Conservation (phyloP, 2,329 filamentous ascomycete genomes). For the Calonectria hongkongensis region DNA sequence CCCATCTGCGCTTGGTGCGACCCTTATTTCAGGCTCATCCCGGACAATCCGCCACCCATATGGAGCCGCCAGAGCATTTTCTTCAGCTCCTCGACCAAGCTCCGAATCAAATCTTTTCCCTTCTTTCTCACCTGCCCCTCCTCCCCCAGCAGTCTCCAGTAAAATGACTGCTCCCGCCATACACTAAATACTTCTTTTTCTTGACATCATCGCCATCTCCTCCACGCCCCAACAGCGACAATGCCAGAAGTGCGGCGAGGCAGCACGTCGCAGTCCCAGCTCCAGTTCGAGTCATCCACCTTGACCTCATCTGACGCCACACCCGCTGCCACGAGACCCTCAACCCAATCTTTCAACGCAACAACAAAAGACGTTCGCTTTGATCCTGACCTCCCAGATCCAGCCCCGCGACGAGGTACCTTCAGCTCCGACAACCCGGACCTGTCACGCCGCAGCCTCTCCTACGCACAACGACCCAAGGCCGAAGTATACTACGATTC, state of each 20-base stretch:
- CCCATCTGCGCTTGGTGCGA: conserved; percentile 21
- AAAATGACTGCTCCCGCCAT: conserved; percentile 30
- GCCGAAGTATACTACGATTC: conserved; percentile 65
- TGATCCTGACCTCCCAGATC: conserved; percentile 39
- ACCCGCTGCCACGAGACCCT: conserved; percentile 34
- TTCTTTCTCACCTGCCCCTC: neutral
- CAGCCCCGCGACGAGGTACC: conserved; percentile 42
- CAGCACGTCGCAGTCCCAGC: conserved; percentile 48
- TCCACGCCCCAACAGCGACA: conserved; percentile 17
- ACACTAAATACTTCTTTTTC: conserved; percentile 1
- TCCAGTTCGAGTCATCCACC: conserved; percentile 46
- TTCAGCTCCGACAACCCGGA: conserved; percentile 45
- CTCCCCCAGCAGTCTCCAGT: conserved; percentile 10
- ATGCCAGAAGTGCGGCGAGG: conserved; percentile 58
- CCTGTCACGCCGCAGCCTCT: conserved; percentile 58
- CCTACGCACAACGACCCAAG: conserved; percentile 58
- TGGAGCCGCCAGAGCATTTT: conserved; percentile 18
- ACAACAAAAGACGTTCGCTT: conserved; percentile 46
- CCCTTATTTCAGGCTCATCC: conserved; percentile 31
- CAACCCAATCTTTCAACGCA: conserved; percentile 42
- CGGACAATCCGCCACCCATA: conserved; percentile 38
- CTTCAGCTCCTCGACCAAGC: conserved; percentile 2
- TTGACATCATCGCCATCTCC: conserved; percentile 10
- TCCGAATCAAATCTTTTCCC: neutral
- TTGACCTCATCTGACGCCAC: conserved; percentile 45